A percentile compares a stretch with the other conserved stretches of the same genome.
These are phyloP conservation scores for Rhizophora apiculata DNA, from an alignment of 345 rosid species.

Conservation along the genomic window DNA sequence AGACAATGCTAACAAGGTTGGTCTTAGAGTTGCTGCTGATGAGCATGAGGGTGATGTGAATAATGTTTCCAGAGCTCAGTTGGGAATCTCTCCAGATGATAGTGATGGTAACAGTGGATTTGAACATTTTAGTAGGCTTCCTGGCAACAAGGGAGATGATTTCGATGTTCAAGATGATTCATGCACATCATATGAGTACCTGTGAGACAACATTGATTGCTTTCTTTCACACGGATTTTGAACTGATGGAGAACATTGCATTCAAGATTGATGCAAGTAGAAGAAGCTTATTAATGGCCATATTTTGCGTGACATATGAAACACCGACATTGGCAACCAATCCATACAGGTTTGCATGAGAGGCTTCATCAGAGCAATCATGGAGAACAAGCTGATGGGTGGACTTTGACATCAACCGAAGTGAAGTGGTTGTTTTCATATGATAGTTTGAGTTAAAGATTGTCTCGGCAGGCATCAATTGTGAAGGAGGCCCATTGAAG, in stretches of 20 bases:
- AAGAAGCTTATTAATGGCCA: neutral
- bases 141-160: slow-evolving; percentile 14
- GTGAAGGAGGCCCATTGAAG: no score
- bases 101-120: slow-evolving; percentile 6
- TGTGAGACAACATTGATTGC: slow-evolving; percentile 16
- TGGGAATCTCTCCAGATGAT: slow-evolving; percentile 8
- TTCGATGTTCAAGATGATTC: slow-evolving; percentile 33
- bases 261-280: slow-evolving; percentile 16
- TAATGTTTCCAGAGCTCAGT: slow-evolving; percentile 17
- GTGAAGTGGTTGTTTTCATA: neutral
- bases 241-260: slow-evolving; percentile 13
- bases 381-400: slow-evolving; percentile 1
- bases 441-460: slow-evolving; percentile 2
- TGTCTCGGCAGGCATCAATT: neutral
- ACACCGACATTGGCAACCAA: no score
- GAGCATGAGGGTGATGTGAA: slow-evolving; percentile 35
- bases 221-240: slow-evolving; percentile 10
- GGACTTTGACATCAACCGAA: neutral
- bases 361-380: no score
- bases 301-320: no score
- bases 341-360: no score
- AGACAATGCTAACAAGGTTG: slow-evolving; percentile 8
- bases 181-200: slow-evolving; percentile 34
- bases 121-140: slow-evolving; percentile 12
- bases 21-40: slow-evolving; percentile 17